A percentile compares a stretch with the other conserved stretches of the same genome.
Evolutionary conservation across 805 yeast genomes (phyloP).

Genomic region (Candida sphagnicola): DNA sequence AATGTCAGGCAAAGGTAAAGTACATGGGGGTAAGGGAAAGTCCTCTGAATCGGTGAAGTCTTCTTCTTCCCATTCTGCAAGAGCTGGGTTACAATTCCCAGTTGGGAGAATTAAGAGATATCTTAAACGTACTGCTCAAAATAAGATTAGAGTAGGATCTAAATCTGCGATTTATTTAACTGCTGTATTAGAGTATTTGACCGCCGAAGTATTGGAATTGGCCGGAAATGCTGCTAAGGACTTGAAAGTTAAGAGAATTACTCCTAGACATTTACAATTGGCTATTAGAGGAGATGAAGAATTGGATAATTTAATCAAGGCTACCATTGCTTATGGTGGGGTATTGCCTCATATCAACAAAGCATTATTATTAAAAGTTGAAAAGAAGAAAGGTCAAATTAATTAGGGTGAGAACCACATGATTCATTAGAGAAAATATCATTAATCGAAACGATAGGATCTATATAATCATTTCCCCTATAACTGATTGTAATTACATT

Average conservation of each 20-base stretch:
- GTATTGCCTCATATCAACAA: slow-evolving; percentile 92
- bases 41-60: slow-evolving; percentile 67
- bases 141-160: slow-evolving; percentile 75
- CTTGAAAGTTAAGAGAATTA: slow-evolving; percentile 90
- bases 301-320: slow-evolving; percentile 87
- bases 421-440: too few relatives aligned
- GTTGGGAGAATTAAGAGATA: slow-evolving; percentile 99
- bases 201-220: slow-evolving; percentile 95
- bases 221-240: slow-evolving; percentile 99
- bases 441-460: too few relatives aligned
- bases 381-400: slow-evolving; percentile 42
- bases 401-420: too few relatives aligned
- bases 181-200: slow-evolving; percentile 91
- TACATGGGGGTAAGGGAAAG: slow-evolving; percentile 95
- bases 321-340: slow-evolving; percentile 98
- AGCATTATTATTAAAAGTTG: slow-evolving; percentile 74
- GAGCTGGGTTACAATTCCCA: slow-evolving; percentile 95
- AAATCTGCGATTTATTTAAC: slow-evolving; percentile 91
- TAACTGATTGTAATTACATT: too few relatives aligned
- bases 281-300: slow-evolving; percentile 99
- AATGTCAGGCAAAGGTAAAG: slow-evolving; percentile 87
- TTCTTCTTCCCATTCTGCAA: slow-evolving; percentile 85
- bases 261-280: slow-evolving; percentile 94
- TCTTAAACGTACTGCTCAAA: slow-evolving; percentile 85
- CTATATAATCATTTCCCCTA: too few relatives aligned